Evolutionary conservation across 2,329 filamentous ascomycete genomes (phyloP).

Genomic region (Talaromyces funiculosus): DNA sequence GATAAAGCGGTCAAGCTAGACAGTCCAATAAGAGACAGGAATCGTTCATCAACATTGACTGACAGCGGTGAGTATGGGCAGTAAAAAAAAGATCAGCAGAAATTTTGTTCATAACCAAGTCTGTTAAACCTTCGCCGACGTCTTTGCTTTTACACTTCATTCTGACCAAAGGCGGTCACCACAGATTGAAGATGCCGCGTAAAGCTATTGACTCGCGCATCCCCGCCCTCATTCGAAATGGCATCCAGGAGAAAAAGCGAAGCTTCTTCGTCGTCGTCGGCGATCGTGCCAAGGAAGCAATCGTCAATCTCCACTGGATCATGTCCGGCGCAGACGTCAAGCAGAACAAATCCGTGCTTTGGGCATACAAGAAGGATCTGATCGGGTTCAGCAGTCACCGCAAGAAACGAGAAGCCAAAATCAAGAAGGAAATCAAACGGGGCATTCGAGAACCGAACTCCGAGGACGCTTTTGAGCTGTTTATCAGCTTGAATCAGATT

Average conservation of each 20-base stretch:
- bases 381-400: slow-evolving; percentile 92
- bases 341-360: slow-evolving; percentile 91
- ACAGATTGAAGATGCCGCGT: slow-evolving; percentile 32
- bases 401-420: slow-evolving; percentile 96
- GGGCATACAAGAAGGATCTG: slow-evolving; percentile 98
- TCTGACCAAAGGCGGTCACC: not conserved
- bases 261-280: slow-evolving; percentile 97
- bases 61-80: slow-evolving; percentile 23
- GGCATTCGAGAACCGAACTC: slow-evolving; percentile 87
- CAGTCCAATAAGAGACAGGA: not conserved
- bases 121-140: not conserved
- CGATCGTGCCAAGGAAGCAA: slow-evolving; percentile 90
- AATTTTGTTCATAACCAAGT: slow-evolving; percentile 11
- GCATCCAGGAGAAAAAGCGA: slow-evolving; percentile 87
- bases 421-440: slow-evolving; percentile 96
- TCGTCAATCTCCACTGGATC: slow-evolving; percentile 91
- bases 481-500: slow-evolving; percentile 93
- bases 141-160: not conserved
- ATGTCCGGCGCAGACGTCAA: slow-evolving; percentile 85
- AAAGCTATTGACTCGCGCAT: slow-evolving; percentile 77
- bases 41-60: not conserved
- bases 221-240: slow-evolving; percentile 84
- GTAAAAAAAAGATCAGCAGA: slow-evolving; percentile 18
- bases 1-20: slow-evolving; percentile 5
- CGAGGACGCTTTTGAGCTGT: slow-evolving; percentile 94